Percentiles rank a stretch among this genome's conserved stretches.
Conservation (phyloP, 177 flowering plant genomes). For the Tripterygium wilfordii region DNA sequence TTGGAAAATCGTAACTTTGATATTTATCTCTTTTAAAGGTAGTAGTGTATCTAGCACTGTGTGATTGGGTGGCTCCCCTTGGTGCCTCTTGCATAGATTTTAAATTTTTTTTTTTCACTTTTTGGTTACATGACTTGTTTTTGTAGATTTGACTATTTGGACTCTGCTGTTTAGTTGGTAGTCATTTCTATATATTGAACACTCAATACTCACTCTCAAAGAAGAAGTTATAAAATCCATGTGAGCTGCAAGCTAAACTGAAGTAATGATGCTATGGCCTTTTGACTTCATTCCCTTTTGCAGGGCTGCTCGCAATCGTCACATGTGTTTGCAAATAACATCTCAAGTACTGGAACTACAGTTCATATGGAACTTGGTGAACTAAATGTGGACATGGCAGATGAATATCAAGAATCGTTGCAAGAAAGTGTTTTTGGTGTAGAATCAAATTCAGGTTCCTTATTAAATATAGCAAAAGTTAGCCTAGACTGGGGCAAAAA, state of each 20-base stretch:
- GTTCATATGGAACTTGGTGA: conserved; percentile 92
- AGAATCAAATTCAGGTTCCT: conserved; percentile 81
- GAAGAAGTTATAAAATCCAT: no score
- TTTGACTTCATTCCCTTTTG: conserved; percentile 13
- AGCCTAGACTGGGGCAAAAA: conserved; percentile 88
- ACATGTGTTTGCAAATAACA: conserved; percentile 88
- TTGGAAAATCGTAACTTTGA: no score
- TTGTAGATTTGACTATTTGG: no score
- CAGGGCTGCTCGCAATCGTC: conserved; percentile 95
- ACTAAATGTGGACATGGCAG: conserved; percentile 78
- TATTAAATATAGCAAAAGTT: conserved; percentile 76
- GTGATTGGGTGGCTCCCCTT: no score
- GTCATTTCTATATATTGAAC: neutral
- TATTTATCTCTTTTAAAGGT: no score
- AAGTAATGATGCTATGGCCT: neutral
- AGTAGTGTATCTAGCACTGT: no score
- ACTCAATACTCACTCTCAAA: neutral
- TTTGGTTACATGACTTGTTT: neutral
- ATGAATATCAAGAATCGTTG: conserved; percentile 84
- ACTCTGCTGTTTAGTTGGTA: neutral
- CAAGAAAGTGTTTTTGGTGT: conserved; percentile 77
- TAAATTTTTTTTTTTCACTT: conserved; percentile 1
- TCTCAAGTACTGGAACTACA: conserved; percentile 61
- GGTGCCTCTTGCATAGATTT: neutral
- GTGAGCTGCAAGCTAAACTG: no score